Evolutionary conservation across 768 basidiomycete genomes (phyloP).

Genomic region (Suillus americanus): DNA sequence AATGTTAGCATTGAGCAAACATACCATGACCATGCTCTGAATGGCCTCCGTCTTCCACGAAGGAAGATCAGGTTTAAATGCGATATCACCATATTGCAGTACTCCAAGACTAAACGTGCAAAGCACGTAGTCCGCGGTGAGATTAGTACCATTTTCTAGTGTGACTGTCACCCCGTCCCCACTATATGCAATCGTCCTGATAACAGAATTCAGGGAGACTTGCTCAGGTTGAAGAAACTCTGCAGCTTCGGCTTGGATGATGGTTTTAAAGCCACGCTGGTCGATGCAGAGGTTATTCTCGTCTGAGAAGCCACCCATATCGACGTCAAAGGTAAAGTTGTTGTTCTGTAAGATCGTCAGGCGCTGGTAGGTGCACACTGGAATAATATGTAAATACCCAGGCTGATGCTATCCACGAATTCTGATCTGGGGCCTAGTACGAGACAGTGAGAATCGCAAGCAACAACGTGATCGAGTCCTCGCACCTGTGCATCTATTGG

Average conservation of each 20-base stretch:
- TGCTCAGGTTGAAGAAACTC: conserved; percentile 52
- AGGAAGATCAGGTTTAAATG: conserved; percentile 55
- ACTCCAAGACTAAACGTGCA: conserved; percentile 74
- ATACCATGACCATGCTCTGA: conserved; percentile 59
- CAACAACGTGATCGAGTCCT: neutral
- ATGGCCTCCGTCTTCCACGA: conserved; percentile 66
- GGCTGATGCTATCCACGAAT: conserved; percentile 61
- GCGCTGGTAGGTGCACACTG: neutral
- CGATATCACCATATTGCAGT: conserved; percentile 61
- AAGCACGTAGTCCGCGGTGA: conserved; percentile 58
- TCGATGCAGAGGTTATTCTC: conserved; percentile 56
- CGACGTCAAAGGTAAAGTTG: conserved; percentile 55
- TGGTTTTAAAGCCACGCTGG: conserved; percentile 58
- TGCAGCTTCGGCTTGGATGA: conserved; percentile 56
- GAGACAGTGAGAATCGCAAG: conserved; percentile 31
- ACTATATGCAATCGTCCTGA: conserved; percentile 47
- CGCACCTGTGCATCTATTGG: conserved; percentile 30
- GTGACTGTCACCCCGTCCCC: conserved; percentile 46
- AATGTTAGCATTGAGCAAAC: conserved; percentile 1
- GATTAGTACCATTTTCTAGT: conserved; percentile 39
- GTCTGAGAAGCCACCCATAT: conserved; percentile 58
- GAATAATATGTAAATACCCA: conserved; percentile 42
- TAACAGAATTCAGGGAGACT: conserved; percentile 48
- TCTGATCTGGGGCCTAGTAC: conserved; percentile 61
- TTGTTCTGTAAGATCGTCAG: conserved; percentile 45